Percentiles rank a stretch among this genome's conserved stretches.
These are phyloP conservation scores for Colletotrichum sp. DNA, from an alignment of 2,329 filamentous ascomycete genomes.

Conservation along the genomic window DNA sequence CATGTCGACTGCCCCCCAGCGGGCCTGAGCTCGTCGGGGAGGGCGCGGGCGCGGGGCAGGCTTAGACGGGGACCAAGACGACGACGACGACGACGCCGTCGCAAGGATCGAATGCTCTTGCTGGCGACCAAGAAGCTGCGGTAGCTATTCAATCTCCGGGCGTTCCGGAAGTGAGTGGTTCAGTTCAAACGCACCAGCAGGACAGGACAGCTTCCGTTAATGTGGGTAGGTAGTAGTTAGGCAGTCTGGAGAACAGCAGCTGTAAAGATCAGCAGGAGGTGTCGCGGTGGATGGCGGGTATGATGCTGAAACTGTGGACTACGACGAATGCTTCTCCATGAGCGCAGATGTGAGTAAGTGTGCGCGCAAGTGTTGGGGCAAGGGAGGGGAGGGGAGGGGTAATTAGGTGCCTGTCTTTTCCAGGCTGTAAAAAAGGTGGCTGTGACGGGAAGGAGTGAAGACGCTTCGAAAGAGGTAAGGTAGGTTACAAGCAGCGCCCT, in stretches of 20 bases:
- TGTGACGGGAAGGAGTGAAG: background rate
- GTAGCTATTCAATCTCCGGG: conserved; percentile 5
- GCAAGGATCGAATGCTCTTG: background rate
- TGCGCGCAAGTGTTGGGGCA: background rate
- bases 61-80: background rate
- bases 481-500: background rate
- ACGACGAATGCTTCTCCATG: background rate
- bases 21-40: too few relatives aligned
- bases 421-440: background rate
- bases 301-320: background rate
- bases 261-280: background rate
- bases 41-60: too few relatives aligned
- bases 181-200: background rate
- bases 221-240: background rate
- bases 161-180: background rate
- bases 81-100: background rate
- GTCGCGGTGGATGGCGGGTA: background rate
- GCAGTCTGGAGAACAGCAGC: background rate
- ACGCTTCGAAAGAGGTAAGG: background rate
- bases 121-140: background rate
- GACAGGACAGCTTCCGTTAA: background rate
- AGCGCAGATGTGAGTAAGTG: background rate
- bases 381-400: background rate
- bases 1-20: too few relatives aligned
- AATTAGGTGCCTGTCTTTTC: background rate